Evolutionary conservation across 345 rosid genomes (phyloP), one percentile per base, ranked within the genome.

Genomic region (Erodium maritimum): DNA sequence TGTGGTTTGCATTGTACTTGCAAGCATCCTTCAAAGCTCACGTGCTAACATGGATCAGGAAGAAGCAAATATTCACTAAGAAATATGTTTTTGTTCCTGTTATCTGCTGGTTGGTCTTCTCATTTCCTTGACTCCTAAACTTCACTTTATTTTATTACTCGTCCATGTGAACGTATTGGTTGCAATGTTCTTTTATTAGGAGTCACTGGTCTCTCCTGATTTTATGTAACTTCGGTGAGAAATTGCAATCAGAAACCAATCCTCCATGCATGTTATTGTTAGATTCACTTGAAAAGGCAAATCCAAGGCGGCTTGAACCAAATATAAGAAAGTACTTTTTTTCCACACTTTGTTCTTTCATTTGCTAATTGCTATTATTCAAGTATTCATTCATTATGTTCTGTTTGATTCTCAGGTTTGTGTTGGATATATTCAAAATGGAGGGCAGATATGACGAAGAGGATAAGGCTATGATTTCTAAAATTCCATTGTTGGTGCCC

Each of bases 151-250:
- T 14, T 18, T 14, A 21, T 45, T 46, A 5, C 52, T 59, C 56
- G 24, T 45, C 37, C 37, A 29, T 11, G 37, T 14, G 17, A 54
- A 62, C 25, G 13, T 58, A 56, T 50, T 25, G 50, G 20, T 65
- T 19, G 23, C 34, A 21, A 18, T 6, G 4, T 21, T 4, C 20
- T 59, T 46, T 17, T 37, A 6, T n/a, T 50, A 79, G 83, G 80
- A 54, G 78, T 42, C 83, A 79, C 22, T 79, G 83, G 83, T 70
- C 57, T 58, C 80, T 79, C 64, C 70, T 79, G 71, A 75, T 79
- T 52, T 61, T 79, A 60, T 79, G 83, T 46, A 68, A 79, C 63
- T 63, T 79, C 33, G 78, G 76, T 18, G 70, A 67, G 60, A 68
- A 56, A 12, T 65, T 59, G 10, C 56, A 55, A 19, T 69, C 77